Evolutionary conservation across 2,329 filamentous ascomycete genomes (phyloP).

Genomic region (Mycogone perniciosa): DNA sequence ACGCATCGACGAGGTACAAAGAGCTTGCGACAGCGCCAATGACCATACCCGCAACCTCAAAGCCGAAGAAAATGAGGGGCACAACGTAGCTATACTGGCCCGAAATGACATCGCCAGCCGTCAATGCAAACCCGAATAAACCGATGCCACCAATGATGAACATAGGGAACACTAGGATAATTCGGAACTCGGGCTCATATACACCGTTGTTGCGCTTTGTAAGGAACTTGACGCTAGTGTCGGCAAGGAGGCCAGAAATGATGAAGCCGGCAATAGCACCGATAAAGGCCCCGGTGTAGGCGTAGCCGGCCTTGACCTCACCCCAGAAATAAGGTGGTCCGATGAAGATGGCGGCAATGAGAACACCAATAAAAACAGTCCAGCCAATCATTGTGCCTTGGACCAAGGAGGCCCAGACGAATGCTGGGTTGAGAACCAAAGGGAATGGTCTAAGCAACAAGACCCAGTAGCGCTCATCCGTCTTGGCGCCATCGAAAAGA

Average conservation of each 20-base stretch:
- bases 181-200: conserved; percentile 88
- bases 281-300: conserved; percentile 79
- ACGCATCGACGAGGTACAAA: conserved; percentile 87
- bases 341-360: conserved; percentile 76
- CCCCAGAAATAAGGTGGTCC: conserved; percentile 75
- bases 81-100: conserved; percentile 62
- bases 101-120: conserved; percentile 51
- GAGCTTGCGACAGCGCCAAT: conserved; percentile 80
- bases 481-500: conserved; percentile 76
- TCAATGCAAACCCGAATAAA: conserved; percentile 78
- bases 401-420: conserved; percentile 72
- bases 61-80: conserved; percentile 74
- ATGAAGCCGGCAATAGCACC: conserved; percentile 73
- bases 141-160: conserved; percentile 71
- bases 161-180: conserved; percentile 77
- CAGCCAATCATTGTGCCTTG: conserved; percentile 91
- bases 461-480: conserved; percentile 64
- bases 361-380: conserved; percentile 87
- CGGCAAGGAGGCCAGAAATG: conserved; percentile 67
- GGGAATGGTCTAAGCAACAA: conserved; percentile 69
- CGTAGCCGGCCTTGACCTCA: conserved; percentile 76
- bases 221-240: conserved; percentile 63
- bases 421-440: conserved; percentile 75
- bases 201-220: conserved; percentile 70
- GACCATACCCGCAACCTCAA: conserved; percentile 86